Conservation (phyloP, 2,329 filamentous ascomycete genomes). For the Penicillium polonicum region DNA sequence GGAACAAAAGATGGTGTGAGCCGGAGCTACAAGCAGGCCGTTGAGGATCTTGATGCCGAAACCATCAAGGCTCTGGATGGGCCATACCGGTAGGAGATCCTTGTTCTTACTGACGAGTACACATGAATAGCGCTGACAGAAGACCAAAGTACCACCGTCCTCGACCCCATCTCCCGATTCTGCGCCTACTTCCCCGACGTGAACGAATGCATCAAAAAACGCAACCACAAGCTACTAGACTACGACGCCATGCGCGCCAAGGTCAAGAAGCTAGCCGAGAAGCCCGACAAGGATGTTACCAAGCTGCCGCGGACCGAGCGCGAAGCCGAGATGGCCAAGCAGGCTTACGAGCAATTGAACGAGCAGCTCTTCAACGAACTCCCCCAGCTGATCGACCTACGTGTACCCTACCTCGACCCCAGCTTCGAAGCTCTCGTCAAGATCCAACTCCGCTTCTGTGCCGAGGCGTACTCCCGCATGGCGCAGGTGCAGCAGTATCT, state of each 20-base stretch:
- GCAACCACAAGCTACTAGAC: slow-evolving; percentile 96
- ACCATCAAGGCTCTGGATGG: slow-evolving; percentile 98
- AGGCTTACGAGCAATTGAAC: slow-evolving; percentile 93
- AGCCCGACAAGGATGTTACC: slow-evolving; percentile 96
- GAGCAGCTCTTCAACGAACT: slow-evolving; percentile 91
- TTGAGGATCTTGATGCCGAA: slow-evolving; percentile 95
- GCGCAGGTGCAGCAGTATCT: slow-evolving; percentile 98
- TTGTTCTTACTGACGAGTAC: neutral
- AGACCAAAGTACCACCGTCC: slow-evolving; percentile 70
- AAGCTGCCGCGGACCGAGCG: slow-evolving; percentile 95
- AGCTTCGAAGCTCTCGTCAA: slow-evolving; percentile 98
- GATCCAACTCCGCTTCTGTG: slow-evolving; percentile 96
- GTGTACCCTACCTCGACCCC: slow-evolving; percentile 94
- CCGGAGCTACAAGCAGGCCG: slow-evolving; percentile 95
- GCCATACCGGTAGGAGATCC: slow-evolving; percentile 68
- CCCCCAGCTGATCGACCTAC: slow-evolving; percentile 92
- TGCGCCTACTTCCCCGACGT: slow-evolving; percentile 99
- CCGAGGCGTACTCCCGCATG: slow-evolving; percentile 96
- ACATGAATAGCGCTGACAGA: neutral
- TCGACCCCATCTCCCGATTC: slow-evolving; percentile 93
- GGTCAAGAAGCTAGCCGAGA: slow-evolving; percentile 95
- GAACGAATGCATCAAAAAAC: slow-evolving; percentile 99
- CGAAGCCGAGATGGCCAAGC: slow-evolving; percentile 91
- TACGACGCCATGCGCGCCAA: slow-evolving; percentile 95
- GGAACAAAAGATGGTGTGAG: slow-evolving; percentile 93